phyloP scores from a whole-genome alignment of 164 flowering plant species.

The Magnolia kwangsiensis region DNA sequence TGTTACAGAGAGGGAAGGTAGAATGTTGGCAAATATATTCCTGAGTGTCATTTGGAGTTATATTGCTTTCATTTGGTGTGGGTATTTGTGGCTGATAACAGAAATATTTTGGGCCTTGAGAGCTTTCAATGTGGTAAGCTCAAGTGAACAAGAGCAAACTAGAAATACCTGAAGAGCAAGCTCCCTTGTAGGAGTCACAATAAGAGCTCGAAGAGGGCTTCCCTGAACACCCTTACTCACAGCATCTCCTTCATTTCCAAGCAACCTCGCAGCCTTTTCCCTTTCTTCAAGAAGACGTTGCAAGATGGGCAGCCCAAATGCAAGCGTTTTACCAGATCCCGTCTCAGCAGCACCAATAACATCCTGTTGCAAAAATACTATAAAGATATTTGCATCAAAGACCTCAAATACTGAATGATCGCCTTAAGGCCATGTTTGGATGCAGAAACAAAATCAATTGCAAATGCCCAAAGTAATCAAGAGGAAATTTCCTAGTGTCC shows the following conservation, averaged over 20 bases:
- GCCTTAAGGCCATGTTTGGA: neutral
- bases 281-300: constrained; percentile 84
- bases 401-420: neutral
- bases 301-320: constrained; percentile 91
- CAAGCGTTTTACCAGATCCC: constrained; percentile 97
- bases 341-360: constrained; percentile 98
- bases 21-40: too few relatives aligned
- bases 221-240: constrained; percentile 35
- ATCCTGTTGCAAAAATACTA: constrained; percentile 43
- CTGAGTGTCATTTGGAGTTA: too few relatives aligned
- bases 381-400: neutral
- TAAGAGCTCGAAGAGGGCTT: constrained; percentile 70
- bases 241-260: constrained; percentile 35
- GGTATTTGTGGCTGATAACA: too few relatives aligned
- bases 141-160: neutral
- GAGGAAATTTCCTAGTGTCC: too few relatives aligned
- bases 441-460: too few relatives aligned
- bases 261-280: constrained; percentile 50
- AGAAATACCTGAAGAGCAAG: constrained; percentile 82
- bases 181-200: constrained; percentile 94
- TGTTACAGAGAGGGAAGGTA: too few relatives aligned
- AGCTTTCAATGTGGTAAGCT: neutral
- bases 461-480: too few relatives aligned
- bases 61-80: too few relatives aligned
- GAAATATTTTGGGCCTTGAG: too few relatives aligned